Evolutionary conservation across 257 asterid species (phyloP), one percentile per base, ranked within the genome.

Genomic region (Coffea canephora): DNA sequence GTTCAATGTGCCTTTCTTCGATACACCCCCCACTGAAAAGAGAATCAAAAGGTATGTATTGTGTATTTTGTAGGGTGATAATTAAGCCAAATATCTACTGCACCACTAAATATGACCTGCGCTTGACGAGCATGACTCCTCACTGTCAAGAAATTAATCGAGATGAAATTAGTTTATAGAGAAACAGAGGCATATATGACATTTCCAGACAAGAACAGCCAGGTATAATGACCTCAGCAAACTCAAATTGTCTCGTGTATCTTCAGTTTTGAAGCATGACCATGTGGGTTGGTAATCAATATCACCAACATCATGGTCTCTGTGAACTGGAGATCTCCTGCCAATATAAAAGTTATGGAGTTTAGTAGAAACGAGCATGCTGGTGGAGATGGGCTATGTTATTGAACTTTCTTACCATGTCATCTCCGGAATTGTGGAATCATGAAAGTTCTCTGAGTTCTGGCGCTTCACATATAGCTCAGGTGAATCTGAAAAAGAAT

Each of bases 71-170:
- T 15, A 19, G 23, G n/a, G 45, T 59, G n/a, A 16, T 48, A 50
- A 66, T 72, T 74, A 83, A 68, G 84, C 70, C 79, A 64, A 78
- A 77, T 69, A 69, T 65, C 25, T 61, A 76, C 77, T 73, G 62
- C 83, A 76, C 19, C 54, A 65, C 65, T 39, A 31, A 70, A 45
- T 48, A 73, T 61, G 67, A 93, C 97, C 97, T 89, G 96, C 91
- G 70, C 90, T 80, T 46, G 92, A 85, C 71, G 93, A 84, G 87
- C 91, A 86, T 74, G 97, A 91, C 82, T 93, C 97, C 79, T 93
- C 96, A 67, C 97, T 93, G 95, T 78, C 65, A 77, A 77, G 82
- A 59, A 80, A 68, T 74, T 59, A 78, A 73, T 81, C 52, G 67
- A 80, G 19, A 49, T 48, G 61, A 49, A 75, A 74, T 85, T 78